A percentile compares a stretch with the other conserved stretches of the same genome.
Evolutionary conservation across 2,329 filamentous ascomycete genomes (phyloP).

Genomic region (Laburnicola sp.): DNA sequence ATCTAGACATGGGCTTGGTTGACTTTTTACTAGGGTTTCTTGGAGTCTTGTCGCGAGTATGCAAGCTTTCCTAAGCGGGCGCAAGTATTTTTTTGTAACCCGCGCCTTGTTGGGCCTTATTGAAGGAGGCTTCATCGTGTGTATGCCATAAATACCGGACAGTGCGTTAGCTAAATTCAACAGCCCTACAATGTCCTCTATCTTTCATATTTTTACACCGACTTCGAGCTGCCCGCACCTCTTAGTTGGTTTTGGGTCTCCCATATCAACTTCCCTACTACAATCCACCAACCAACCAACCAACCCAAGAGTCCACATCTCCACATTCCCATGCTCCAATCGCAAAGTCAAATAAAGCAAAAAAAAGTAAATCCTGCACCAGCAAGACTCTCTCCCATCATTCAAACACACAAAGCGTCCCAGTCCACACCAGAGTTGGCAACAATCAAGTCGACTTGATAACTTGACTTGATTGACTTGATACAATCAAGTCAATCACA

Average conservation of each 20-base stretch:
- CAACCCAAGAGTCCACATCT: too few species aligned
- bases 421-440: too few species aligned
- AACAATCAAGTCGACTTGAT: too few species aligned
- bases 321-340: too few species aligned
- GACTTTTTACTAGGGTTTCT: constrained; percentile 33
- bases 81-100: constrained; percentile 48
- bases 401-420: too few species aligned
- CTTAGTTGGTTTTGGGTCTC: constrained; percentile 73
- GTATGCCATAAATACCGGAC: background rate
- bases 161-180: constrained; percentile 36
- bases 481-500: too few species aligned
- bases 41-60: constrained; percentile 60
- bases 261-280: too few species aligned
- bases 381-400: too few species aligned
- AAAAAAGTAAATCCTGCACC: too few species aligned
- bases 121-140: constrained; percentile 57
- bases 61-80: constrained; percentile 68
- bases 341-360: too few species aligned
- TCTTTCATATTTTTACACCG: constrained; percentile 76
- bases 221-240: constrained; percentile 67
- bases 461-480: too few species aligned
- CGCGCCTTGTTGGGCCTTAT: constrained; percentile 51
- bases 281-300: too few species aligned
- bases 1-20: background rate
- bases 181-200: constrained; percentile 68